Conservation (phyloP, 306 rosid species). For the Glycyrrhiza uralensis region DNA sequence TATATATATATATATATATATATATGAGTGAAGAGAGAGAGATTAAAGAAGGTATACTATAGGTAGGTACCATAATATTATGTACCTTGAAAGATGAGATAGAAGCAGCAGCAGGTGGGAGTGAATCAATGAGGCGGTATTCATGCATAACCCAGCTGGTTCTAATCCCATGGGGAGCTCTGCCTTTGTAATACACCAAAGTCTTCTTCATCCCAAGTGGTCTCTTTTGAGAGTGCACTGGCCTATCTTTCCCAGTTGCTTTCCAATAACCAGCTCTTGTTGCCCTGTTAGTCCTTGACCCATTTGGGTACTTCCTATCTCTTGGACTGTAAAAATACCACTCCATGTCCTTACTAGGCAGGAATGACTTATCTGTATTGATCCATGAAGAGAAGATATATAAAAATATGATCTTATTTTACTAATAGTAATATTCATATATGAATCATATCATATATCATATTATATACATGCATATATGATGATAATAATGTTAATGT, state of each 20-base stretch:
- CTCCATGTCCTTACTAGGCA: conserved; percentile 95
- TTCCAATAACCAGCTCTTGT: conserved; percentile 93
- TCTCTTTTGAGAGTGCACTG: conserved; percentile 62
- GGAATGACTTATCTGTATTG: conserved; percentile 63
- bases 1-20: no score
- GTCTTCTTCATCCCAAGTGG: conserved; percentile 92
- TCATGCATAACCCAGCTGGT: conserved; percentile 99
- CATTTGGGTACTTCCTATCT: conserved; percentile 93
- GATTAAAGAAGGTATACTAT: no score
- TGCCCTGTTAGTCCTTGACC: conserved; percentile 94
- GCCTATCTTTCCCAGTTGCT: conserved; percentile 88
- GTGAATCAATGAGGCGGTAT: conserved; percentile 65
- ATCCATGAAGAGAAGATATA: no score
- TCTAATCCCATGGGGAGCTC: conserved; percentile 93
- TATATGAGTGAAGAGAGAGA: background rate
- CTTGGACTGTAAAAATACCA: conserved; percentile 96
- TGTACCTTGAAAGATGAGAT: conserved; percentile 72
- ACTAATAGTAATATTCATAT: no score
- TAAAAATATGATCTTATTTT: no score
- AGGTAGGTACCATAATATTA: background rate
- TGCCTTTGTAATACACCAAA: conserved; percentile 79
- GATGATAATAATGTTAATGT: no score
- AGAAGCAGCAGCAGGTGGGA: conserved; percentile 35
- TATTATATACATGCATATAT: no score
- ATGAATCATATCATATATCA: no score